Conservation (phyloP, 2,329 filamentous ascomycete genomes). For the Aphanoascus verrucosus region DNA sequence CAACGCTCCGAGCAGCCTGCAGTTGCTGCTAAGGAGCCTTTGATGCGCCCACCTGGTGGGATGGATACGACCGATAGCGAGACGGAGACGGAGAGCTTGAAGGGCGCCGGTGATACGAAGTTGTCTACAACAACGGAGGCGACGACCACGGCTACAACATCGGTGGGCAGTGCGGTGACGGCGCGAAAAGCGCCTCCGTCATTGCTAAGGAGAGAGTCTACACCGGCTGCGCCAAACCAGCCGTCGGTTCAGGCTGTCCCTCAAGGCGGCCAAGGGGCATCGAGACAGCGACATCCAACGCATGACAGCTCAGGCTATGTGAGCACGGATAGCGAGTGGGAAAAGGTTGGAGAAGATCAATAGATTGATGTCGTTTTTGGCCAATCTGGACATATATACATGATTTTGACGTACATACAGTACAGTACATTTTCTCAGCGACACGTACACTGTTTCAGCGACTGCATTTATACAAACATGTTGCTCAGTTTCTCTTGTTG, state of each 20-base stretch:
- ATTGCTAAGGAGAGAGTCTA: slow-evolving; percentile 21
- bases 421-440: no score
- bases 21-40: background rate
- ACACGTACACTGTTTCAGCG: no score
- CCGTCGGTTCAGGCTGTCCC: background rate
- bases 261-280: slow-evolving; percentile 19
- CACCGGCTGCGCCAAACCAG: slow-evolving; percentile 33
- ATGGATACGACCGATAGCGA: slow-evolving; percentile 32
- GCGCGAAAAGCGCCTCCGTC: slow-evolving; percentile 7
- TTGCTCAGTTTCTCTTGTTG: no score
- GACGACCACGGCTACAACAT: slow-evolving; percentile 10
- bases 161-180: slow-evolving; percentile 12
- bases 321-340: slow-evolving; percentile 85
- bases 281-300: slow-evolving; percentile 34
- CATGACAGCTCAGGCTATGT: slow-evolving; percentile 44
- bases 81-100: slow-evolving; percentile 33
- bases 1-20: slow-evolving; percentile 2
- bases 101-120: slow-evolving; percentile 15
- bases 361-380: background rate
- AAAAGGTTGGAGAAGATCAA: slow-evolving; percentile 65
- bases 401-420: background rate
- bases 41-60: slow-evolving; percentile 23
- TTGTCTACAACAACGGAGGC: background rate
- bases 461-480: no score
- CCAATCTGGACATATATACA: no score